These are phyloP conservation scores for Colletotrichum sansevieriae DNA, from an alignment of 2,329 filamentous ascomycete genomes.

Conservation along the genomic window DNA sequence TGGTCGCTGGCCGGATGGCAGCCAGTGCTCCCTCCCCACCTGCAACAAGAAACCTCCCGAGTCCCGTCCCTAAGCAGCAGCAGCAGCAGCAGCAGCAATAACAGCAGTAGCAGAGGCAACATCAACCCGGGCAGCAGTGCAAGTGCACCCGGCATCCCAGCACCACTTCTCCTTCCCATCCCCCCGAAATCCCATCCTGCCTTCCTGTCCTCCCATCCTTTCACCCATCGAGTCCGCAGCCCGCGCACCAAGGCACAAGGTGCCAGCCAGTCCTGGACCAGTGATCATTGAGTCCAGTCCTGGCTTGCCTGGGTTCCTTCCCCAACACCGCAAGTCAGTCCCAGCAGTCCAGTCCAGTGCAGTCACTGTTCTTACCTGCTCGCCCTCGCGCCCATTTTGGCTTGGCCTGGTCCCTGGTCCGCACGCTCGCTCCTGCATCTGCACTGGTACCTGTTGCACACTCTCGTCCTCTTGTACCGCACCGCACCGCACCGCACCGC, in stretches of 20 bases:
- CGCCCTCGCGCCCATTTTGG: constrained; percentile 33
- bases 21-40: constrained; percentile 24
- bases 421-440: constrained; percentile 33
- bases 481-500: constrained; percentile 16
- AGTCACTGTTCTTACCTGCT: constrained; percentile 33
- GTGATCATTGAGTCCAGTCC: constrained; percentile 13
- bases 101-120: not conserved
- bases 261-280: constrained; percentile 33
- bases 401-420: constrained; percentile 34
- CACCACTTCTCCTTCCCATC: constrained; percentile 7
- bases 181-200: constrained; percentile 33
- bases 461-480: constrained; percentile 15
- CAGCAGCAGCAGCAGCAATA: not conserved
- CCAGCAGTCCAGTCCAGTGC: constrained; percentile 22
- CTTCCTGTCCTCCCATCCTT: constrained; percentile 7
- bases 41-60: no score
- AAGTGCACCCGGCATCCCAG: constrained; percentile 30
- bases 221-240: constrained; percentile 32
- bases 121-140: not conserved
- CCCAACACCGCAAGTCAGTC: constrained; percentile 17
- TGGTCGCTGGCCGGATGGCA: constrained; percentile 16
- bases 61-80: no score
- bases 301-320: constrained; percentile 3
- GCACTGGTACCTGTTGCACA: constrained; percentile 39
- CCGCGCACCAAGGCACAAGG: constrained; percentile 32